Evolutionary conservation across 1,284 basidiomycete species (phyloP).

Genomic region (Ganoderma boninense): DNA sequence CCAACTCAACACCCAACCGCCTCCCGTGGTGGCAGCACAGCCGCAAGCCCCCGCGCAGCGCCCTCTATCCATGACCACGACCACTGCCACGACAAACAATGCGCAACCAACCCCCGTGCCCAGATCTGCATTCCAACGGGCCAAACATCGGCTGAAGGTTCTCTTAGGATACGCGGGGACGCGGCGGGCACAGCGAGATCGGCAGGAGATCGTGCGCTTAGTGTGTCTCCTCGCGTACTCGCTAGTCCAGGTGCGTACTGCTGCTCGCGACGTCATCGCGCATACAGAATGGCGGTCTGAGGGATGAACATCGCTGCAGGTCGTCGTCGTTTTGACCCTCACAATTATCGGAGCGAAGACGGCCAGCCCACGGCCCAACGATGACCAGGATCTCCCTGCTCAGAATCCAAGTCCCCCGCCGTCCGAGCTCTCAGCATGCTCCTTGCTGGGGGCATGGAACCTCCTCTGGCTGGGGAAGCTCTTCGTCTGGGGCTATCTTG

Average conservation of each 20-base stretch:
- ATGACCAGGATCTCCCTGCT: not conserved
- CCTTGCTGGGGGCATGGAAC: conserved; percentile 25
- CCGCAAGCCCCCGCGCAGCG: not conserved
- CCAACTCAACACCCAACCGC: not conserved
- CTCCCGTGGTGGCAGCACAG: not conserved
- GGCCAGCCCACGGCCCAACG: conserved; percentile 18
- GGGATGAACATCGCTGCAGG: not conserved
- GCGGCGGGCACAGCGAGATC: conserved; percentile 8
- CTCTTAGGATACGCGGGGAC: conserved; percentile 9
- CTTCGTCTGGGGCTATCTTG: conserved; percentile 17
- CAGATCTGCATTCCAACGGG: not conserved
- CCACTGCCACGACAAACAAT: not conserved
- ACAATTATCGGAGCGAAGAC: conserved; percentile 12
- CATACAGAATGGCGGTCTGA: not conserved
- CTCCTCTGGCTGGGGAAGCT: conserved; percentile 26
- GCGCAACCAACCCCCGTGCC: not conserved
- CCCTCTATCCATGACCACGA: not conserved
- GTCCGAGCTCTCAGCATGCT: conserved; percentile 20
- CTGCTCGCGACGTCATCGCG: not conserved
- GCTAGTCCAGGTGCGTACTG: conserved; percentile 6
- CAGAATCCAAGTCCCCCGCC: not conserved
- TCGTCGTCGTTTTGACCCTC: conserved; percentile 8
- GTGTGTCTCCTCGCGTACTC: not conserved
- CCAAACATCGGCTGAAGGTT: conserved; percentile 2
- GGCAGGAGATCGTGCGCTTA: conserved; percentile 12